phyloP scores from a whole-genome alignment of 345 rosid genomes.

The Salix brachista region DNA sequence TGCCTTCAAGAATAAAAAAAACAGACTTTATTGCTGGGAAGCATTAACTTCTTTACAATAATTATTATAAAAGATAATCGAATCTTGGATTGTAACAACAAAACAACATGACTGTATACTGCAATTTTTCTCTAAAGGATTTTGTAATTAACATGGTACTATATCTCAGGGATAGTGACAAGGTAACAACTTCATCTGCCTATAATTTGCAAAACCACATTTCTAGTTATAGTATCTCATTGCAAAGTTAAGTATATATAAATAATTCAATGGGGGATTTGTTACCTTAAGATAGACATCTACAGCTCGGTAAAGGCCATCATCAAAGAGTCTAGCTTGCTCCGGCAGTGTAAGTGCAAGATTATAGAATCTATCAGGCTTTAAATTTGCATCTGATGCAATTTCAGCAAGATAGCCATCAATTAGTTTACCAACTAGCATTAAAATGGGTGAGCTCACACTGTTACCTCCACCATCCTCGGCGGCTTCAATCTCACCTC shows the following conservation, averaged over 20 bases:
- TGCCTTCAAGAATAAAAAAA: slow-evolving; percentile 38
- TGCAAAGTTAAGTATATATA: not conserved
- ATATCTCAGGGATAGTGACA: not conserved
- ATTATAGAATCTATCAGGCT: slow-evolving; percentile 67
- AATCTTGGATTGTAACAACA: not conserved
- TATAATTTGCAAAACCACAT: not conserved
- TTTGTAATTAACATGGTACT: not conserved
- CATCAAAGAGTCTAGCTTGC: slow-evolving; percentile 82
- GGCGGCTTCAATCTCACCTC: slow-evolving; percentile 29
- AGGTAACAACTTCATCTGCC: no score
- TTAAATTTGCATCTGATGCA: slow-evolving; percentile 85
- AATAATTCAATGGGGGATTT: not conserved
- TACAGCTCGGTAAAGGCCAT: slow-evolving; percentile 96
- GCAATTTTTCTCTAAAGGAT: not conserved
- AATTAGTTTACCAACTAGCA: slow-evolving; percentile 84
- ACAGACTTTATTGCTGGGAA: not conserved
- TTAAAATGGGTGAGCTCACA: slow-evolving; percentile 47
- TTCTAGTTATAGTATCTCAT: not conserved
- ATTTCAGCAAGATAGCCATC: slow-evolving; percentile 92
- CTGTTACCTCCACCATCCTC: slow-evolving; percentile 15
- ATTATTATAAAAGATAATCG: not conserved
- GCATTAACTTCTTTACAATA: not conserved
- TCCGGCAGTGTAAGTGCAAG: slow-evolving; percentile 73
- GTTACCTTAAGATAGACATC: slow-evolving; percentile 88
- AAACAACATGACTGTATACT: not conserved